Conservation (phyloP, 805 yeast genomes). For the Saturnispora zaruensis region DNA sequence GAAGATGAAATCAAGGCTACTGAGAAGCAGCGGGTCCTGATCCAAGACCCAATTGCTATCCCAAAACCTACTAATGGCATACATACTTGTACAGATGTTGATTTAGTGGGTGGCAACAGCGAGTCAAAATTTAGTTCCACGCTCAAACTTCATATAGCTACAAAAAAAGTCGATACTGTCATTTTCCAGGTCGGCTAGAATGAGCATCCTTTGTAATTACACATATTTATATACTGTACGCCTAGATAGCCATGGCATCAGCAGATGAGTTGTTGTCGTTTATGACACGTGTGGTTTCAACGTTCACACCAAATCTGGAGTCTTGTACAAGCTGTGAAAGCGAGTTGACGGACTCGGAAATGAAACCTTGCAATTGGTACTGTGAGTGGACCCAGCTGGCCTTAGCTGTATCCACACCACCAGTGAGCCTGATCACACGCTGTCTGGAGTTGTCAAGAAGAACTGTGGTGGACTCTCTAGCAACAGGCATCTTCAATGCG, state of each 20-base stretch:
- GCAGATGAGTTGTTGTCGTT: slow-evolving; percentile 23
- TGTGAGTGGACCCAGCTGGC: slow-evolving; percentile 88
- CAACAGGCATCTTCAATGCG: slow-evolving; percentile 48
- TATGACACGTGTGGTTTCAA: slow-evolving; percentile 56
- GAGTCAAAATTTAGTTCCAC: not conserved
- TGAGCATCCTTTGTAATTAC: slow-evolving; percentile 1
- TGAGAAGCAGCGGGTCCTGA: not conserved
- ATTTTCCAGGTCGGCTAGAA: not conserved
- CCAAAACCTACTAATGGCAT: not conserved
- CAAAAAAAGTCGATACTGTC: not conserved
- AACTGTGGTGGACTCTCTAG: slow-evolving; percentile 75
- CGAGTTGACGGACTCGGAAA: slow-evolving; percentile 38
- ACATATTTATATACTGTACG: not conserved
- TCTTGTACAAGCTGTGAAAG: slow-evolving; percentile 56
- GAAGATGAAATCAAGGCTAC: not conserved
- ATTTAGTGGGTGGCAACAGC: slow-evolving; percentile 1
- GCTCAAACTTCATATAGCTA: not conserved
- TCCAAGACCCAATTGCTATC: not conserved
- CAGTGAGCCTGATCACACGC: slow-evolving; percentile 71
- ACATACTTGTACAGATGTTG: slow-evolving; percentile 1
- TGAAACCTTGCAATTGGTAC: slow-evolving; percentile 48
- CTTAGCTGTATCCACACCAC: slow-evolving; percentile 58
- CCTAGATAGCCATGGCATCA: slow-evolving; percentile 6
- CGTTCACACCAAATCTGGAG: slow-evolving; percentile 56
- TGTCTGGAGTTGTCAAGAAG: slow-evolving; percentile 38